Percentiles rank a stretch among this genome's conserved stretches.
phyloP scores from a whole-genome alignment of 1,284 basidiomycete genomes.

The Athelia psychrophila region DNA sequence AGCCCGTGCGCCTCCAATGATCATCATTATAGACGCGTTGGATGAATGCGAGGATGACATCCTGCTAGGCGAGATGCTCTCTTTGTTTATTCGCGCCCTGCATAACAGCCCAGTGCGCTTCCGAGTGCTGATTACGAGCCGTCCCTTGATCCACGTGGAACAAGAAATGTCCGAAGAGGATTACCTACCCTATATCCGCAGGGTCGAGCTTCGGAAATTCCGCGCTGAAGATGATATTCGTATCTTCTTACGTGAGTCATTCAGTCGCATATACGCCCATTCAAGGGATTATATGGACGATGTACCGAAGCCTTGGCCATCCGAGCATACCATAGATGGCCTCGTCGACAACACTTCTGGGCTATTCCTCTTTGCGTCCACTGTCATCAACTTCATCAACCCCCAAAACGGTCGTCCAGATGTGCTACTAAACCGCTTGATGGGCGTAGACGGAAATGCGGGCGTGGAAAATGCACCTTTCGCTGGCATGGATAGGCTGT shows the following conservation, averaged over 20 bases:
- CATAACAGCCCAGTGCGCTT: slow-evolving; percentile 13
- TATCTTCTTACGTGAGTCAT: slow-evolving; percentile 15
- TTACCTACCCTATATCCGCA: background rate
- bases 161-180: background rate
- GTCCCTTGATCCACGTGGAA: slow-evolving; percentile 17
- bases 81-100: slow-evolving; percentile 1
- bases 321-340: slow-evolving; percentile 12
- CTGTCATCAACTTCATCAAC: slow-evolving; percentile 22
- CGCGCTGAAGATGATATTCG: slow-evolving; percentile 16
- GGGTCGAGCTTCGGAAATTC: slow-evolving; percentile 14
- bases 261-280: slow-evolving; percentile 8
- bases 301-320: slow-evolving; percentile 15
- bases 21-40: slow-evolving; percentile 21
- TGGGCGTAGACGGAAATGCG: background rate
- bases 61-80: slow-evolving; percentile 3
- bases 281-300: slow-evolving; percentile 4
- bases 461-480: slow-evolving; percentile 7
- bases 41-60: slow-evolving; percentile 19
- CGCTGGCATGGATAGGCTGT: slow-evolving; percentile 12
- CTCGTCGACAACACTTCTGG: slow-evolving; percentile 19
- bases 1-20: background rate
- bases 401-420: slow-evolving; percentile 8
- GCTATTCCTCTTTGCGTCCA: slow-evolving; percentile 25
- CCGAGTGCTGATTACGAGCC: slow-evolving; percentile 17
- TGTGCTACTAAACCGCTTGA: slow-evolving; percentile 7